Percentiles rank a stretch among this genome's conserved stretches.
Evolutionary conservation across 805 yeast species (phyloP).

Genomic region (Candida ovalis): DNA sequence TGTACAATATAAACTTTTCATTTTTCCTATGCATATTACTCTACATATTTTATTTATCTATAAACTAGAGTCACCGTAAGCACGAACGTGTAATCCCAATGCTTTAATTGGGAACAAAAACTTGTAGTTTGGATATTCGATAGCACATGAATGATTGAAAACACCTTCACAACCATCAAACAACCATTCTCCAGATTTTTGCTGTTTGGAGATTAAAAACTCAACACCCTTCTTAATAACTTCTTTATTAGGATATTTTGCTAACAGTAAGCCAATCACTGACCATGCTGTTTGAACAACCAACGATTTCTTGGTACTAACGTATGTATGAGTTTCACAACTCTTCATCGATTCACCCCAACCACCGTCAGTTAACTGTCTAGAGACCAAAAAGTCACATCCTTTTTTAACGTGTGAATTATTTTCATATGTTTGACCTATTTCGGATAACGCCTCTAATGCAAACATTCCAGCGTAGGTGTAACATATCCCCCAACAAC

Average conservation of each 20-base stretch:
- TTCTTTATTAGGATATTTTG: slow-evolving; percentile 67
- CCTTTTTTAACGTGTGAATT: slow-evolving; percentile 64
- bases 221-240: slow-evolving; percentile 62
- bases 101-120: slow-evolving; percentile 92
- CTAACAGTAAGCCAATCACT: slow-evolving; percentile 72
- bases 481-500: slow-evolving; percentile 96
- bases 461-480: slow-evolving; percentile 99
- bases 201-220: slow-evolving; percentile 64
- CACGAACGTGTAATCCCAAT: slow-evolving; percentile 58
- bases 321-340: slow-evolving; percentile 75
- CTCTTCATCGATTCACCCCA: slow-evolving; percentile 97
- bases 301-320: slow-evolving; percentile 53
- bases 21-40: background rate
- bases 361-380: slow-evolving; percentile 88
- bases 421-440: slow-evolving; percentile 59
- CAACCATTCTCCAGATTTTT: slow-evolving; percentile 76
- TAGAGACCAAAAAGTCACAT: slow-evolving; percentile 75
- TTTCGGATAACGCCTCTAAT: slow-evolving; percentile 78
- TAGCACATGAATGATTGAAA: slow-evolving; percentile 86
- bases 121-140: slow-evolving; percentile 92
- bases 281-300: slow-evolving; percentile 96
- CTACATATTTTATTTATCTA: background rate
- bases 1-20: background rate
- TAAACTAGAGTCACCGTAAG: slow-evolving; percentile 20
- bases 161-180: slow-evolving; percentile 91